Base-by-base conservation (phyloP, 208 protist species). In the Trypanosoma mega region DNA sequence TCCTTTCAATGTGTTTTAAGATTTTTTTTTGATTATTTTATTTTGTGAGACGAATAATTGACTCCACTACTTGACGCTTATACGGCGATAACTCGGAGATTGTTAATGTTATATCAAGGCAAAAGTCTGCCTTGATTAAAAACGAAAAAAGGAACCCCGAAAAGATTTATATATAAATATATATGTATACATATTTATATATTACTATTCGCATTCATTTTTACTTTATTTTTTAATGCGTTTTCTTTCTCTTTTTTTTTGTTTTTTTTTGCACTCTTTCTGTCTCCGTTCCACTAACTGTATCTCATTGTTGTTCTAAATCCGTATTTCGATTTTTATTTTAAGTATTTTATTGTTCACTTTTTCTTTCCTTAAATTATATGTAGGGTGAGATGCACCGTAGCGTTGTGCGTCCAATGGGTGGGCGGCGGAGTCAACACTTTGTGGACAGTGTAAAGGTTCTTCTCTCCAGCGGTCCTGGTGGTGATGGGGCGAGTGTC, bases 381-480 rank as follows among this genome's bases (percentile, higher is more conserved):
- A 23, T 27, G 26, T 52, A 58, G 20, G 45, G 18, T 45, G 30
- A 50, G 41, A 68, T 70, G 60, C 29, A 59, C 8, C 41, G 55
- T 4, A 6, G 16, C 30, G 52, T 36, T 30, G 29, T 43, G 31
- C 16, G 37, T 21, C 16, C 21, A 12, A 26, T 57, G 14, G 26
- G 48, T 36, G 39, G 39, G 36, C 14, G 50, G 9, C 27, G 48
- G 29, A 16, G 44, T 24, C 16, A 74, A 50, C 64, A 53, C 14
- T 96, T 93, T 63, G 78, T 92, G 0, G 90, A 96, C 64, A 73
- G 72, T 3, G 85, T 96, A 18, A 94, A 94, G 63, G 69, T 94
- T 31, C 67, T 96, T 11, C 39, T 96, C 7, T 86, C 84, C 26
- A 94, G 87, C 50, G 90, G 90, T 0, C 66, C 68, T 3, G 90